Evolutionary conservation across 768 basidiomycete genomes (phyloP).

Genomic region (Phlegmacium glaucopus): DNA sequence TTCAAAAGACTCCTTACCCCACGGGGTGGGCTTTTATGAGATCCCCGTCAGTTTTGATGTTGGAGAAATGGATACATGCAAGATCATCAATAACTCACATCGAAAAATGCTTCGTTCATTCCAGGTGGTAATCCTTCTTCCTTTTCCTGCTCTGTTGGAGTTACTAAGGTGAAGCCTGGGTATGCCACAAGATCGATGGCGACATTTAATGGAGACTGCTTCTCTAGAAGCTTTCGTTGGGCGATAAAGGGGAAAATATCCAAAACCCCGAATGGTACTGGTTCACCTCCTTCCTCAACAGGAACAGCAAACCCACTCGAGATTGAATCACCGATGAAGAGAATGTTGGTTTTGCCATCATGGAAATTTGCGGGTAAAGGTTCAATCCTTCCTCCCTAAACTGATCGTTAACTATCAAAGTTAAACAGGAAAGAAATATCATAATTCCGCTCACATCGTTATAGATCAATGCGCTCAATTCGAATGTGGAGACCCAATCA

Average conservation of each 20-base stretch:
- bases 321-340: constrained; percentile 9
- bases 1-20: background rate
- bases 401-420: background rate
- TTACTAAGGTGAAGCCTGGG: constrained; percentile 1
- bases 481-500: constrained; percentile 11
- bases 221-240: background rate
- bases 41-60: background rate
- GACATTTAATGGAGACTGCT: background rate
- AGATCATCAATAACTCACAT: background rate
- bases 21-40: background rate
- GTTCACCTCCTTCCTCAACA: constrained; percentile 6
- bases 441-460: constrained; percentile 2
- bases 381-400: constrained; percentile 2
- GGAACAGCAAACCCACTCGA: constrained; percentile 5
- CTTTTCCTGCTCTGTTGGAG: constrained; percentile 2
- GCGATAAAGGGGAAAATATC: constrained; percentile 7
- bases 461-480: constrained; percentile 1
- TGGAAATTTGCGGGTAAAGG: background rate
- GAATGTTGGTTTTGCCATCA: background rate
- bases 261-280: constrained; percentile 6
- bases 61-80: background rate
- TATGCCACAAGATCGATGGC: background rate
- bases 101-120: constrained; percentile 3
- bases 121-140: constrained; percentile 1
- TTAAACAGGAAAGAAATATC: background rate